Conservation (phyloP, 2,329 filamentous ascomycete genomes). For the Lasiodiplodia sp. region DNA sequence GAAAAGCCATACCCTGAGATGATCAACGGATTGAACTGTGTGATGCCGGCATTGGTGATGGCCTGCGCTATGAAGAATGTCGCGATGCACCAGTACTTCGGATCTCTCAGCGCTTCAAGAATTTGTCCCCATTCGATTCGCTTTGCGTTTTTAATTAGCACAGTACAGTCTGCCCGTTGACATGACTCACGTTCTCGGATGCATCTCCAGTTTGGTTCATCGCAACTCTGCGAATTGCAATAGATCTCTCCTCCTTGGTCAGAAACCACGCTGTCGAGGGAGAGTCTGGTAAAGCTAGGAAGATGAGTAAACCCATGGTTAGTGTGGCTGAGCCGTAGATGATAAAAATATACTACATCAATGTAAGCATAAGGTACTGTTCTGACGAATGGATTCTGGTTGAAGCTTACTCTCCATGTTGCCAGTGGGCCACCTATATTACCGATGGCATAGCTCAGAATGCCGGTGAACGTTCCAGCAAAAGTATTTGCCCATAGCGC, state of each 20-base stretch:
- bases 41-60: not conserved
- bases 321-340: not conserved
- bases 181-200: not conserved
- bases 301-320: not conserved
- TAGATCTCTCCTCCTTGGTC: not conserved
- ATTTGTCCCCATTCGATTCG: not conserved
- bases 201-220: not conserved
- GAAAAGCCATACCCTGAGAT: not conserved
- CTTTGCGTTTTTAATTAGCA: not conserved
- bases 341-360: not conserved
- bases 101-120: not conserved
- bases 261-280: not conserved
- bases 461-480: not conserved
- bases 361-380: accelerated
- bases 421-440: not conserved
- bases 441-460: not conserved
- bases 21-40: not conserved
- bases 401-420: not conserved
- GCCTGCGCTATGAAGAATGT: not conserved
- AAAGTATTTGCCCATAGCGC: not conserved
- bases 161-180: too few relatives aligned
- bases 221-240: not conserved
- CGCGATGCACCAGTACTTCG: not conserved
- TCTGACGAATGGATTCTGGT: not conserved
- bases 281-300: not conserved